Percentiles rank a stretch among this genome's conserved stretches.
These are phyloP conservation scores for Picea abies DNA, from an alignment of 83 land plant species.

Conservation along the genomic window DNA sequence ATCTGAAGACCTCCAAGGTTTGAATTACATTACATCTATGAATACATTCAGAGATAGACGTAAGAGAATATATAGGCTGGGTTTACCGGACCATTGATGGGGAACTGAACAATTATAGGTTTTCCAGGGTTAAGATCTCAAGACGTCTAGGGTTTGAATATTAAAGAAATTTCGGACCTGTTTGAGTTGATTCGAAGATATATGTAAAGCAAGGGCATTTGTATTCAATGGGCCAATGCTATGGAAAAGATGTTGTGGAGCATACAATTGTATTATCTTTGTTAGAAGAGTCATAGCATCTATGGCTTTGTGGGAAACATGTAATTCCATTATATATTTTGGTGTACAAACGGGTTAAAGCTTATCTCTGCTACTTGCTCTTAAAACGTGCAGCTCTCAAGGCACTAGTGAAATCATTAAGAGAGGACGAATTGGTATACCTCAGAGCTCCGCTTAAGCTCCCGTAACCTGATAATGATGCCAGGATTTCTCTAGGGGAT, in stretches of 20 bases:
- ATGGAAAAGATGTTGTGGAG: slow-evolving; percentile 32
- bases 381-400: not conserved
- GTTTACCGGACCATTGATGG: not conserved
- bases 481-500: slow-evolving; percentile 65
- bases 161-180: too few relatives aligned
- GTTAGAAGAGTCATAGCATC: too few relatives aligned
- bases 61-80: not conserved
- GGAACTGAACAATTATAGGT: not conserved
- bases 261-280: not conserved
- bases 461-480: slow-evolving; percentile 71
- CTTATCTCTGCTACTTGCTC: too few relatives aligned
- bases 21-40: too few relatives aligned
- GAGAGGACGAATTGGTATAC: slow-evolving; percentile 75
- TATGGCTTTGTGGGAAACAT: too few relatives aligned
- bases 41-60: not conserved
- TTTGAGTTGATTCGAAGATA: too few relatives aligned
- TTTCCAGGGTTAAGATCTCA: not conserved
- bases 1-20: too few relatives aligned
- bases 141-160: not conserved
- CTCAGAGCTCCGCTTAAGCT: slow-evolving; percentile 70
- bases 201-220: not conserved
- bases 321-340: too few relatives aligned
- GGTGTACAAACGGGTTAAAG: too few relatives aligned
- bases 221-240: slow-evolving; percentile 49
- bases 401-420: slow-evolving; percentile 76